These are phyloP conservation scores for Plasmodium cynomolgi DNA, from an alignment of 169 alveolate genomes.

Conservation along the genomic window DNA sequence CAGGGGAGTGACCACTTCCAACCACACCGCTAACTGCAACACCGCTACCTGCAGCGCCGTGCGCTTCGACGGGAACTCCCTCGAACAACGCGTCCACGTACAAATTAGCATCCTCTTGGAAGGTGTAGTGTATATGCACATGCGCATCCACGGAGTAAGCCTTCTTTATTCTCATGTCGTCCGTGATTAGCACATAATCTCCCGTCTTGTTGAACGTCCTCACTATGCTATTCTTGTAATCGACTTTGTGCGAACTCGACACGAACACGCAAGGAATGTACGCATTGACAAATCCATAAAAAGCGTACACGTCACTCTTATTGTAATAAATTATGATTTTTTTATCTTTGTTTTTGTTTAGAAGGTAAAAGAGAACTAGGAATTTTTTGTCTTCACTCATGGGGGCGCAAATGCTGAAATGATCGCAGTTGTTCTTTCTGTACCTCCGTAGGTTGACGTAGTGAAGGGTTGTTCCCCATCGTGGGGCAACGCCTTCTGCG, in stretches of 20 bases:
- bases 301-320: constrained; percentile 53
- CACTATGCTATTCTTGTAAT: constrained; percentile 23
- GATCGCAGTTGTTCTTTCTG: constrained; percentile 19
- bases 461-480: background rate
- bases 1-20: background rate
- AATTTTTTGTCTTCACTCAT: constrained; percentile 69
- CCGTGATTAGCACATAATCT: constrained; percentile 57
- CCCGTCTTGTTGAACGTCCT: constrained; percentile 13
- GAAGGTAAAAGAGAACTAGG: constrained; percentile 28
- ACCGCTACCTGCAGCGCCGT: background rate
- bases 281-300: constrained; percentile 48
- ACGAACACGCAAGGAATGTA: constrained; percentile 59
- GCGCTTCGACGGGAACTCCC: background rate
- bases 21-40: background rate
- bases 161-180: constrained; percentile 33
- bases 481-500: background rate
- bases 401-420: constrained; percentile 53
- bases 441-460: constrained; percentile 8
- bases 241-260: constrained; percentile 5
- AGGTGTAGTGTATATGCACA: constrained; percentile 47
- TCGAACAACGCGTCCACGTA: constrained; percentile 28
- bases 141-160: constrained; percentile 3
- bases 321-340: constrained; percentile 54
- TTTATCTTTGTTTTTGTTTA: constrained; percentile 26
- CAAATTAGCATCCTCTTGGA: background rate